phyloP scores from a whole-genome alignment of 2,329 filamentous ascomycete species.

The Metarhizium album region DNA sequence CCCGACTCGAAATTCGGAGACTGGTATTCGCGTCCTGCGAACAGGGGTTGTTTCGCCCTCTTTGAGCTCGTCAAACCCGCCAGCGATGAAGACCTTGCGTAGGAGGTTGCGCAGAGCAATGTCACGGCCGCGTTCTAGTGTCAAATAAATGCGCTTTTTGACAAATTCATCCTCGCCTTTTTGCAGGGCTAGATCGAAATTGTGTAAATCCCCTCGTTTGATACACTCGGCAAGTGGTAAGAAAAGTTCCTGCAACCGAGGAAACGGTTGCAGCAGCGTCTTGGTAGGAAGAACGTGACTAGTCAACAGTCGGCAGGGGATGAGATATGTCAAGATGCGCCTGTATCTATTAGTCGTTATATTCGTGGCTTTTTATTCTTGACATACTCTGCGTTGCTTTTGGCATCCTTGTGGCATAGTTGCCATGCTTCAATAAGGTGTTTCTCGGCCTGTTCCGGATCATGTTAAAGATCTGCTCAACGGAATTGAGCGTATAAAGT shows the following conservation, averaged over 20 bases:
- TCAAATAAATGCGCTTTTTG: slow-evolving; percentile 85
- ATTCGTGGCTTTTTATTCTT: not conserved
- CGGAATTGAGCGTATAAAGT: slow-evolving; percentile 10
- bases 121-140: slow-evolving; percentile 82
- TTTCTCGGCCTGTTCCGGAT: slow-evolving; percentile 54
- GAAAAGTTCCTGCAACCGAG: slow-evolving; percentile 67
- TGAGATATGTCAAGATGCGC: slow-evolving; percentile 86
- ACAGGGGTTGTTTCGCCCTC: slow-evolving; percentile 52
- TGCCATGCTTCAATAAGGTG: slow-evolving; percentile 71
- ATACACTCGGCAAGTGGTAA: slow-evolving; percentile 69
- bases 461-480: not conserved
- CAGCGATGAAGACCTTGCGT: slow-evolving; percentile 79
- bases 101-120: slow-evolving; percentile 86
- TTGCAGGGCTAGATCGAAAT: slow-evolving; percentile 72
- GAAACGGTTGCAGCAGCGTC: slow-evolving; percentile 61
- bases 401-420: slow-evolving; percentile 64
- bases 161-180: slow-evolving; percentile 88
- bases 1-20: slow-evolving; percentile 76
- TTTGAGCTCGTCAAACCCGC: slow-evolving; percentile 70
- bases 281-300: slow-evolving; percentile 72
- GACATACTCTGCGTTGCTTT: slow-evolving; percentile 68
- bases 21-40: slow-evolving; percentile 65
- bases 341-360: slow-evolving; percentile 32
- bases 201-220: slow-evolving; percentile 67
- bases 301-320: slow-evolving; percentile 85